A percentile compares a stretch with the other conserved stretches of the same genome.
Conservation (phyloP, 768 basidiomycete species). For the Agrocybe chaxingu region DNA sequence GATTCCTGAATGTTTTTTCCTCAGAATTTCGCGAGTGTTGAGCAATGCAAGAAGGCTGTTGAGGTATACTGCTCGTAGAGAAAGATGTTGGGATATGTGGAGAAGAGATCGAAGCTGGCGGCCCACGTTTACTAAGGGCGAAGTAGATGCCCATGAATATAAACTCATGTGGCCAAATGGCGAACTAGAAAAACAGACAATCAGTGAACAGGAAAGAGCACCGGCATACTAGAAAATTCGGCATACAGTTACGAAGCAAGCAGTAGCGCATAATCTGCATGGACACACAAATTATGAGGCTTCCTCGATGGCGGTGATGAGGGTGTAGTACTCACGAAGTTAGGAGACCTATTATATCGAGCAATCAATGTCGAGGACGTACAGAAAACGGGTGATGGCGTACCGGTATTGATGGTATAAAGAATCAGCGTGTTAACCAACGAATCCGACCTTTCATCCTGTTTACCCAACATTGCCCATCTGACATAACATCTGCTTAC, state of each 20-base stretch:
- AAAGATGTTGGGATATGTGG: not conserved
- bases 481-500: constrained; percentile 5
- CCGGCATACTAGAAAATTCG: not conserved
- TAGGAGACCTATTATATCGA: constrained; percentile 14
- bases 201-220: not conserved
- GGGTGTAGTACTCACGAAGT: constrained; percentile 14
- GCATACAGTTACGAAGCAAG: constrained; percentile 23
- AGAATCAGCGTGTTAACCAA: constrained; percentile 21
- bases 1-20: constrained; percentile 19
- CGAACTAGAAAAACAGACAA: constrained; percentile 8
- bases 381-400: constrained; percentile 1
- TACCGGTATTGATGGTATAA: constrained; percentile 22
- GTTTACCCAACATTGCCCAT: not conserved
- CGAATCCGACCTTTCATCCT: constrained; percentile 16
- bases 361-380: not conserved
- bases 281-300: not conserved
- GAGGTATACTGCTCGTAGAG: constrained; percentile 21
- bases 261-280: constrained; percentile 19
- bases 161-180: constrained; percentile 24
- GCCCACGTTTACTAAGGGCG: constrained; percentile 22
- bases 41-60: constrained; percentile 32
- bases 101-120: not conserved
- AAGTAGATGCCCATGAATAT: constrained; percentile 26
- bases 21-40: constrained; percentile 24
- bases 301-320: not conserved